Base-by-base conservation (phyloP, 306 rosid species). In the Casuarina equisetifolia region DNA sequence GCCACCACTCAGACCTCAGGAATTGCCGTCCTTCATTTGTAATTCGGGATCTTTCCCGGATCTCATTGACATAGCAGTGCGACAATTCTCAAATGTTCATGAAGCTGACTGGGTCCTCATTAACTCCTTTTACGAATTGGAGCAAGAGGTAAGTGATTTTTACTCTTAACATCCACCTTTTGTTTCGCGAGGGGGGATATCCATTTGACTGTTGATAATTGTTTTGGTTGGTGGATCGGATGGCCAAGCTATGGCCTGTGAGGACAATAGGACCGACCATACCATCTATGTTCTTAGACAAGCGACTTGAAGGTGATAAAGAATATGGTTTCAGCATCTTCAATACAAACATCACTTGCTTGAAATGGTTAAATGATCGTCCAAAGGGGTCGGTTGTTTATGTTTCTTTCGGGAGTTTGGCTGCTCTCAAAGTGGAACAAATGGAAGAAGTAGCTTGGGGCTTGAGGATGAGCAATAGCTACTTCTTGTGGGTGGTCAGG, bases 221-320 rank as follows among this genome's bases (percentile, higher is more conserved):
- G 11, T 7, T n/a, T 38, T 63, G 43, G 97, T 89, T 51, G 42
- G 90, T 73, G 35, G 88, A 88, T 70, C 77, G 86, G 3, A 85
- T 91, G 88, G 80, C 89, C 70, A 82, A 86, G 85, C 15, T 82
- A 58, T 84, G 77, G 76, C 85, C 84, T 13, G 0, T 84, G 69
- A 57, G 88, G 42, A 85, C 92, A 17, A 77, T 91, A 40, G 97
- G 94, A n/a, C 92, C 94, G 66, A 82, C 91, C 36, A 69, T 89
- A 53, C 92, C 94, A 70, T 85, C 83, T 2, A 16, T 73, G 13
- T 70, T 85, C 85, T 64, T 88, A 63, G 91, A 85, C 86, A 86
- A 86, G 6, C 69, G 54, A 55, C 25, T 80, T 13, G 44, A 80
- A 80, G 74, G 85, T 32, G 90, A 86, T 83, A 83, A 52, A 51